phyloP scores from a whole-genome alignment of 179 eudicot genomes.

The Corrigiola litoralis region DNA sequence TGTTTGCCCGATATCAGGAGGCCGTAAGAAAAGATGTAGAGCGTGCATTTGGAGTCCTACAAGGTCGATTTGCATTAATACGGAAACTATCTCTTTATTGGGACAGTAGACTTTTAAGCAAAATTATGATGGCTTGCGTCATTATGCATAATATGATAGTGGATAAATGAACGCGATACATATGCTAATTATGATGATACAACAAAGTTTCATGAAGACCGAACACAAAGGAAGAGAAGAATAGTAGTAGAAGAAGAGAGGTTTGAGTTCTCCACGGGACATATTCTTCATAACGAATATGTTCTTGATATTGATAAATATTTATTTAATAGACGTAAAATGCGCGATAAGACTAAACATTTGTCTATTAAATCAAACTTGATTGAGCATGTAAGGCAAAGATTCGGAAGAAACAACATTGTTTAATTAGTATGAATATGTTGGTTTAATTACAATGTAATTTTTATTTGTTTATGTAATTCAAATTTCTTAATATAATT shows the following conservation, averaged over 20 bases:
- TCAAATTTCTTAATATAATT: too few species aligned
- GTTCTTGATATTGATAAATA: too few species aligned
- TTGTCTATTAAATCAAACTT: too few species aligned
- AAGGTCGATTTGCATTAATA: background rate
- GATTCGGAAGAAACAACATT: too few species aligned
- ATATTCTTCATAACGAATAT: too few species aligned
- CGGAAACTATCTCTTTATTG: background rate
- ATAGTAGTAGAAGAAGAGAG: background rate
- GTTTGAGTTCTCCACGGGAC: background rate
- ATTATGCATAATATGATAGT: background rate
- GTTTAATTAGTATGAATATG: too few species aligned
- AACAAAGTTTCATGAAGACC: background rate
- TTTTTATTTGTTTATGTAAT: too few species aligned
- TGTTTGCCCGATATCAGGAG: background rate
- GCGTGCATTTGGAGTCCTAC: conserved; percentile 23
- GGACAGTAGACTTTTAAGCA: background rate
- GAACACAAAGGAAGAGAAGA: background rate
- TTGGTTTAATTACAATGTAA: too few species aligned
- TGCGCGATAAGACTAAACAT: too few species aligned
- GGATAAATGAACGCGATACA: background rate
- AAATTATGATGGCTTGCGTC: background rate
- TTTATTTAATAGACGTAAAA: too few species aligned
- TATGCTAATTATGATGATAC: background rate
- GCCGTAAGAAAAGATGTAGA: background rate
- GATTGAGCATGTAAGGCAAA: too few species aligned